Base-by-base conservation (phyloP, 2,329 filamentous ascomycete species). In the Botrytis porri region DNA sequence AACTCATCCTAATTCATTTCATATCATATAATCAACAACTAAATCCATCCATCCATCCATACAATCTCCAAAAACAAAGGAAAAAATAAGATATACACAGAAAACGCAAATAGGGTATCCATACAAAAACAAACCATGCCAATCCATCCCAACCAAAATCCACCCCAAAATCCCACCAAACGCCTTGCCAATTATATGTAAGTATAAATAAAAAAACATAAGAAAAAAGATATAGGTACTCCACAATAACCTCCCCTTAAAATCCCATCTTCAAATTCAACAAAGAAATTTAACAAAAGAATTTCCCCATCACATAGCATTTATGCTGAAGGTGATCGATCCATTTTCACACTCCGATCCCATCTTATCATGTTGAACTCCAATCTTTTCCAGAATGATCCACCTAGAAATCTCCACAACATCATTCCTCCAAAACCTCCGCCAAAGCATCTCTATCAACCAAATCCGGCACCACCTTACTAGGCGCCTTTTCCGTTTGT, bases 401-500 rank as follows among this genome's bases (percentile, higher is more conserved):
- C 10, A 29, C 12, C 6, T 3, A 22, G 12, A n/a, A 25, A 10
- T 57, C 14, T 18, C 14, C n/a, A 57, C 18, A 41, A 3, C 12
- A 18, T 71, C 51, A 72, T 51, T 67, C 75, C 60, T 80, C 79
- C 18, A 74, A 66, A 20, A 79, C 72, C 67, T 81, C 80, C 29
- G 72, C 75, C 63, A 82, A 66, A 16, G 79, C 79, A 51, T 81
- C 79, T 51, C 74, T 75, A 73, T 81, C 79, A 4, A 81, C 77
- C 3, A 69, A 64, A 61, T 74, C 75, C 3, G 79, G 74, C n/a
- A 67, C 75, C 6, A 81, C 80, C 59, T 77, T 76, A 62, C 78
- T 79, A 10, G 80, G 80, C 39, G 77, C 77, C 51, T 74, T 78
- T n/a, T 78, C 77, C 2, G 57, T 61, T 72, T 88, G 85, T 39